Base-by-base conservation (phyloP, 306 rosid species). In the Corylus americana region DNA sequence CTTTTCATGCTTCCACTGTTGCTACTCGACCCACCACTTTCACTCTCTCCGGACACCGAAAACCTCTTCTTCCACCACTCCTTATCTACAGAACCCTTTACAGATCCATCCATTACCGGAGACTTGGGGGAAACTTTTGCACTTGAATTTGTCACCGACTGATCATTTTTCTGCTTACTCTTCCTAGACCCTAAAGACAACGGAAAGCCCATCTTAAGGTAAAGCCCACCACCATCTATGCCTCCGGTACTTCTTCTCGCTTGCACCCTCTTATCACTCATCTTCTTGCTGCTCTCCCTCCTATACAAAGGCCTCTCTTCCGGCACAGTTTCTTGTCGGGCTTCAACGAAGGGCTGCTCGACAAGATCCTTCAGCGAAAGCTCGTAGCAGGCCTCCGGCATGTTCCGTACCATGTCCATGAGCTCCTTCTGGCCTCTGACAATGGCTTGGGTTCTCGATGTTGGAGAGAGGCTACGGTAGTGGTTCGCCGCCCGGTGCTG, bases 321-420 rank as follows among this genome's bases (percentile, higher is more conserved):
- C 0, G 62, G 39, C 3, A 37, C 0, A 5, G 71, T 86, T 47
- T 84, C 77, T 31, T 61, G 79, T 3, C 14, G 76, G 5, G 50
- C 48, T 0, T 73, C 70, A 11, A 50, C 44, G 59, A 82, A 22
- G 11, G 89, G 88, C 25, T 85, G 83, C 63, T 95, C 98, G 0
- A 95, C 98, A 6, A 95, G 91, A 85, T 95, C 98, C 57, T 85
- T 95, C 39, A 95, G 51, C 6, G 98, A 91, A 55, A 95, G 97
- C 78, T 95, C 98, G 79, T 95, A 95, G 74, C 85, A 80, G 4
- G 96, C 80, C 70, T 95, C 98, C 0, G 98, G 98, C 96, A 95
- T 90, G 82, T 85, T 87, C 51, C 77, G 79, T 9, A 95, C 98
- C 98, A 95, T 91, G 7, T 95, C 98, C 98, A 95, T 95, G 14